A percentile compares a stretch with the other conserved stretches of the same genome.
These are phyloP conservation scores for Mallotus nudiflorus DNA, from an alignment of 345 rosid genomes.

Conservation along the genomic window DNA sequence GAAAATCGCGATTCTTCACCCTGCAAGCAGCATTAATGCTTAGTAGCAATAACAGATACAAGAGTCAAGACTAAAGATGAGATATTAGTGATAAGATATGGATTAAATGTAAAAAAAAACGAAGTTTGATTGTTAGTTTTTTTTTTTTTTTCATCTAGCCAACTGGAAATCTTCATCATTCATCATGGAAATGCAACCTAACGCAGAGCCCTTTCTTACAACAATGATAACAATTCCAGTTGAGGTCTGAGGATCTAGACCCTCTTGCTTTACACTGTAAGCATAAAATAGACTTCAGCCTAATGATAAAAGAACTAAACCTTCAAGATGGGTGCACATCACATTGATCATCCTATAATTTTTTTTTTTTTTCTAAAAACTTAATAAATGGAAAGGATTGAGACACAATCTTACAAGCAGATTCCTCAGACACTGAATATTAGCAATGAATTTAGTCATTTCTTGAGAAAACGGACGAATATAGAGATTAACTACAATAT, in stretches of 20 bases:
- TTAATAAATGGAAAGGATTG: too few species aligned
- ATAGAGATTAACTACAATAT: too few species aligned
- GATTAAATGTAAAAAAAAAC: neutral
- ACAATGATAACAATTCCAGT: neutral
- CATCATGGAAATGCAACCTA: too few species aligned
- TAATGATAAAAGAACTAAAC: too few species aligned
- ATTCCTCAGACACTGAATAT: neutral
- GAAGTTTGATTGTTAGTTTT: neutral
- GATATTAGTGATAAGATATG: neutral
- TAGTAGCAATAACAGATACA: neutral
- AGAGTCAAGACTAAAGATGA: neutral
- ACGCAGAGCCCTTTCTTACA: neutral
- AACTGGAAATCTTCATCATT: neutral
- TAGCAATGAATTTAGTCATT: too few species aligned
- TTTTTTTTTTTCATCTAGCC: neutral
- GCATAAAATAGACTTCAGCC: too few species aligned
- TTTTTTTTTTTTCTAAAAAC: too few species aligned
- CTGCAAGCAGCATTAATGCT: conserved; percentile 41
- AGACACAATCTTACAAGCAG: too few species aligned
- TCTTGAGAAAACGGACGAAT: too few species aligned
- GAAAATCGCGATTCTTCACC: conserved; percentile 76
- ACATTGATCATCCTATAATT: too few species aligned
- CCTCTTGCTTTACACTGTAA: too few species aligned
- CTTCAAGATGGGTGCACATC: too few species aligned
- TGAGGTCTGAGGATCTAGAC: neutral